phyloP scores from a whole-genome alignment of 2,329 filamentous ascomycete genomes.

The Neurospora crassa region DNA sequence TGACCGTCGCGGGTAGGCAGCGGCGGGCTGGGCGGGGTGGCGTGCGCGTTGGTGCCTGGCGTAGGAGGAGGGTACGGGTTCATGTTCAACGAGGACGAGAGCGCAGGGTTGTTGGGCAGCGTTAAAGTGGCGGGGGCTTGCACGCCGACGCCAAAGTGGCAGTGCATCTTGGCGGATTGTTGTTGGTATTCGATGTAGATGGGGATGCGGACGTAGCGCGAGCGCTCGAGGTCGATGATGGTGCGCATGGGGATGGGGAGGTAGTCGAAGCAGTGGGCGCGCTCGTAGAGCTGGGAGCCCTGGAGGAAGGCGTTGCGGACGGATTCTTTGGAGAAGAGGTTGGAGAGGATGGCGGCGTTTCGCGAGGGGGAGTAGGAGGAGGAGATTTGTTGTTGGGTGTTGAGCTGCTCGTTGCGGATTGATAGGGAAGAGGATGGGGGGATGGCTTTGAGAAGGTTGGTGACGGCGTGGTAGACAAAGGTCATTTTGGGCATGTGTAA shows the following conservation, averaged over 20 bases:
- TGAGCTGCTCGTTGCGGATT: neutral
- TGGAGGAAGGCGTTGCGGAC: slow-evolving; percentile 54
- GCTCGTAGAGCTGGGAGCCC: slow-evolving; percentile 52
- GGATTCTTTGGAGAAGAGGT: slow-evolving; percentile 33
- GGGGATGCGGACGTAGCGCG: neutral
- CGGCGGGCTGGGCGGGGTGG: neutral
- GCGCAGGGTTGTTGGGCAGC: neutral
- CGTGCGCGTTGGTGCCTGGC: neutral
- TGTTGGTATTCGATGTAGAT: slow-evolving; percentile 37
- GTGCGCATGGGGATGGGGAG: neutral
- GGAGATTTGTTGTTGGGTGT: slow-evolving; percentile 10
- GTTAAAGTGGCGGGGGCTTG: neutral
- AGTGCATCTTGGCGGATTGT: slow-evolving; percentile 61
- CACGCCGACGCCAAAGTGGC: slow-evolving; percentile 47
- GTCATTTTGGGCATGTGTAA: slow-evolving; percentile 19
- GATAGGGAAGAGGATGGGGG: slow-evolving; percentile 11
- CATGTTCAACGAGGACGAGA: neutral
- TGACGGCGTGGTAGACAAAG: slow-evolving; percentile 38
- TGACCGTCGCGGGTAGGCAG: neutral
- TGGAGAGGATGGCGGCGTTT: slow-evolving; percentile 34
- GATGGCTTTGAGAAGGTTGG: slow-evolving; percentile 33
- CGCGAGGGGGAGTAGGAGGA: slow-evolving; percentile 34
- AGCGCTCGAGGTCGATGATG: neutral
- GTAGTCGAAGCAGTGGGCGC: slow-evolving; percentile 32
- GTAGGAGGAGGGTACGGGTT: neutral